Percentiles rank a stretch among this genome's conserved stretches.
These are phyloP conservation scores for Mycena sanguinolenta DNA, from an alignment of 768 basidiomycete species.

Conservation along the genomic window DNA sequence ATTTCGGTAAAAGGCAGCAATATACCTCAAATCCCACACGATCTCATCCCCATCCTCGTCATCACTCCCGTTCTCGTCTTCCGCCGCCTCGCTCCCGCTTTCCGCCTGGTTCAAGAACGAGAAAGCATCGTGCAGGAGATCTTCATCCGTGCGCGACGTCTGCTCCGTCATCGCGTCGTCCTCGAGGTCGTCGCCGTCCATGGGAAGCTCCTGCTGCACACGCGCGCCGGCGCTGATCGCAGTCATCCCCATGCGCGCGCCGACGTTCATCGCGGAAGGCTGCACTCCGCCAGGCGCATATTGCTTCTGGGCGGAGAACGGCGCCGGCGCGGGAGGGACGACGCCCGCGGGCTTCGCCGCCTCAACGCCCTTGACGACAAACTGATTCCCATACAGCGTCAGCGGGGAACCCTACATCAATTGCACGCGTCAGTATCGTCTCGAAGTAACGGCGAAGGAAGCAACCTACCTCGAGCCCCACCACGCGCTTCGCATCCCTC, in stretches of 20 bases:
- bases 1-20: not conserved
- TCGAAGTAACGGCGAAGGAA: not conserved
- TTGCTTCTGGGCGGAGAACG: not conserved
- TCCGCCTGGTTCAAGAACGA: not conserved
- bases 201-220: too few species aligned
- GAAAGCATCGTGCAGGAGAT: conserved; percentile 60
- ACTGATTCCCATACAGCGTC: conserved; percentile 48
- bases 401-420: conserved; percentile 60
- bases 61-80: conserved; percentile 50
- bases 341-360: conserved; percentile 28
- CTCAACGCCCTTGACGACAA: conserved; percentile 49
- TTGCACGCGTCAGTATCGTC: conserved; percentile 8
- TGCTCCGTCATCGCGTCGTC: conserved; percentile 78
- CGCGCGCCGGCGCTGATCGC: too few species aligned
- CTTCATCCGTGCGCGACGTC: conserved; percentile 84
- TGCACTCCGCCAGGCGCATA: not conserved
- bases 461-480: conserved; percentile 67
- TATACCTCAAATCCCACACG: conserved; percentile 79
- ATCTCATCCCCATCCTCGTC: conserved; percentile 61
- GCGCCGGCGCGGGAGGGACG: not conserved
- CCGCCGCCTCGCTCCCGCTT: not conserved
- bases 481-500: conserved; percentile 74
- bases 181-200: conserved; percentile 38
- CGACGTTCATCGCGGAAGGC: too few species aligned
- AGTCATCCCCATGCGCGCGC: too few species aligned